Conservation (phyloP, 2,329 filamentous ascomycete genomes). For the Meredithiella fracta region DNA sequence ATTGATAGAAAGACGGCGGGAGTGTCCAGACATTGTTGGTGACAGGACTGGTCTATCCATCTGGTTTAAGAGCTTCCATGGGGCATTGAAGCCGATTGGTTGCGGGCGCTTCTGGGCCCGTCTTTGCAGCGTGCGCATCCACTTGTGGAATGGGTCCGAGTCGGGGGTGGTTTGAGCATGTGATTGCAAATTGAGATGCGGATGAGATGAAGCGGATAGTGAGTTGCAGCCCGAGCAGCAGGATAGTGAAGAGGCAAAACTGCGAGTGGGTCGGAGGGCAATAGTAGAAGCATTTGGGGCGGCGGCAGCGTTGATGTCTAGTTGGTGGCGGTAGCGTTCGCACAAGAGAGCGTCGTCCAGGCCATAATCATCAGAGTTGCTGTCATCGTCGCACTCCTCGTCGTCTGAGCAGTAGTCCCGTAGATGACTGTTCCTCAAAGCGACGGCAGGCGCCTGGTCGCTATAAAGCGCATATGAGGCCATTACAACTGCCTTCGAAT, state of each 20-base stretch:
- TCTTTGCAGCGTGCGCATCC: conserved; percentile 54
- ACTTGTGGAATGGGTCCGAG: conserved; percentile 44
- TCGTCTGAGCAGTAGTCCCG: conserved; percentile 5
- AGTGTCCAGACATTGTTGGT: not conserved
- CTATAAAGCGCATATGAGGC: conserved; percentile 14
- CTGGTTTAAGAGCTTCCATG: conserved; percentile 22
- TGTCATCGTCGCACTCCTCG: conserved; percentile 7
- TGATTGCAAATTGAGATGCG: not conserved
- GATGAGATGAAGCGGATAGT: not conserved
- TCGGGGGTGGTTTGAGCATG: not conserved
- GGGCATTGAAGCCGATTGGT: conserved; percentile 19
- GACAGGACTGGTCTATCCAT: conserved; percentile 17
- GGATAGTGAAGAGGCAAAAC: not conserved
- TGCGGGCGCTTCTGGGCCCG: conserved; percentile 30
- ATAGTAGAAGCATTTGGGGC: conserved; percentile 2
- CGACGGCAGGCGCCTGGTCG: conserved; percentile 9
- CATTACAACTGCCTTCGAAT: conserved; percentile 13
- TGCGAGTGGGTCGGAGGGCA: not conserved
- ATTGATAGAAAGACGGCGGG: conserved; percentile 25
- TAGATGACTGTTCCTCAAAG: not conserved
- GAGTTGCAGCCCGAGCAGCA: not conserved
- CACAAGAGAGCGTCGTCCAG: not conserved
- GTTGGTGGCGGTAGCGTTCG: not conserved
- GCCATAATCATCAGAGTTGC: not conserved
- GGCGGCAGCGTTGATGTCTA: not conserved